Conservation (phyloP, 2,329 filamentous ascomycete genomes). For the Juglanconis oblonga region DNA sequence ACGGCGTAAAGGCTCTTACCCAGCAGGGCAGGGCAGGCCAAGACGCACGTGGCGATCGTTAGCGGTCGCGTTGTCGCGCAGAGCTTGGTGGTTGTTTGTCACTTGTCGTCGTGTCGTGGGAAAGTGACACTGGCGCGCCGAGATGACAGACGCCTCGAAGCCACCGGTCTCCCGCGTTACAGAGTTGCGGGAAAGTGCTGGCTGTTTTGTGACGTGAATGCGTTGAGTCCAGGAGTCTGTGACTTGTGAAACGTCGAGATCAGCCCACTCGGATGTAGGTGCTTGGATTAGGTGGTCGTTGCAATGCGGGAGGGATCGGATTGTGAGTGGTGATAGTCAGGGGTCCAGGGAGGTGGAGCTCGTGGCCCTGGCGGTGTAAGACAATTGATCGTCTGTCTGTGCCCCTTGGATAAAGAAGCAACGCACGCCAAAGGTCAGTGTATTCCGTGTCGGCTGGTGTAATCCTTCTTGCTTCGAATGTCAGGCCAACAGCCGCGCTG, state of each 20-base stretch:
- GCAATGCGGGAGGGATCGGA: constrained; percentile 10
- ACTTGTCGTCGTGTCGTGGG: too few species aligned
- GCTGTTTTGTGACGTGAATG: neutral
- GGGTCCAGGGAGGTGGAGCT: neutral
- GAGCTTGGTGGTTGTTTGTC: too few species aligned
- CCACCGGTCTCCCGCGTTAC: constrained; percentile 10
- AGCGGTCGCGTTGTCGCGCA: constrained; percentile 2
- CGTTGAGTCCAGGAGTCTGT: neutral
- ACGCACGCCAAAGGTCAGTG: neutral
- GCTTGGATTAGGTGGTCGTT: constrained; percentile 1
- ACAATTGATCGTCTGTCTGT: constrained; percentile 1
- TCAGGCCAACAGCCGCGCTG: neutral
- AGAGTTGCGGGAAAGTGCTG: constrained; percentile 4
- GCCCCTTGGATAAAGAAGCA: neutral
- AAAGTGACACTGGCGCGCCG: too few species aligned
- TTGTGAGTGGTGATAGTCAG: neutral
- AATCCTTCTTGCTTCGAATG: too few species aligned
- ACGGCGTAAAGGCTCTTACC: neutral
- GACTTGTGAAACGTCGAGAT: constrained; percentile 15
- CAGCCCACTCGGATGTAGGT: constrained; percentile 5
- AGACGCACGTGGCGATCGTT: constrained; percentile 7
- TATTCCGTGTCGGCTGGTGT: neutral
- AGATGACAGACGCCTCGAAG: neutral
- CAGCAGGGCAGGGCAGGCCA: neutral
- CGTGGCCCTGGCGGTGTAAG: constrained; percentile 1